Evolutionary conservation across 352 stramenopile genomes (phyloP), one percentile per base, ranked within the genome.

Genomic region (Phytophthora ramorum): DNA sequence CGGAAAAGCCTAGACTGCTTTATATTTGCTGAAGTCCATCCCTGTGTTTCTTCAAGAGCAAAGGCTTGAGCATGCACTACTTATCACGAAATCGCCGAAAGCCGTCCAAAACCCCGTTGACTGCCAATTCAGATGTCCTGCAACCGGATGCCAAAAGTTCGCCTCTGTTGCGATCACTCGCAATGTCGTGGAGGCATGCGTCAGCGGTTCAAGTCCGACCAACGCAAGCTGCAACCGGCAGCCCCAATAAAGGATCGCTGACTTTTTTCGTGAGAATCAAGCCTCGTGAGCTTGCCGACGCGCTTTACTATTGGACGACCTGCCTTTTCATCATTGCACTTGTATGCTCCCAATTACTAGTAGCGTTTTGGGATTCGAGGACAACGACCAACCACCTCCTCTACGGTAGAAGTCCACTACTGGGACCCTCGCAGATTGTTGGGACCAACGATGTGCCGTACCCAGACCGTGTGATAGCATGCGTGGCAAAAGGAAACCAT

Each of bases 401-500:
- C n/a, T 79, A 47, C 26, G 74, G 71, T 2, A 22, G 46, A 49
- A 47, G 50, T 16, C 61, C 58, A 0, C 30, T 40, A 4, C 22
- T 58, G 3, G 65, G 72, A 19, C 34, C 60, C 3, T 69, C 38
- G 16, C 32, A 64, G 14, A 74, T 87, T 34, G 12, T 56, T 4
- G 78, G 81, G 0, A 58, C 45, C 0, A 88, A 85, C 44, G 78
- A 90, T 22, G 68, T 82, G 26, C 44, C 76, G 56, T 87, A 79
- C 49, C 65, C 62, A 0, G 81, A 87, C 44, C 75, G 78, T n/a
- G 64, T 68, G 16, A 49, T 88, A 4, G 68, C 77, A 0, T 90
- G 81, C 34, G 49, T 73, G 2, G 43, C 51, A 2, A 63, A 64
- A 8, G 72, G 69, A 1, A 51, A 58, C 0, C 22, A 54, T 1